phyloP scores from a whole-genome alignment of 2,329 filamentous ascomycete species.

The Daldinia sp. region DNA sequence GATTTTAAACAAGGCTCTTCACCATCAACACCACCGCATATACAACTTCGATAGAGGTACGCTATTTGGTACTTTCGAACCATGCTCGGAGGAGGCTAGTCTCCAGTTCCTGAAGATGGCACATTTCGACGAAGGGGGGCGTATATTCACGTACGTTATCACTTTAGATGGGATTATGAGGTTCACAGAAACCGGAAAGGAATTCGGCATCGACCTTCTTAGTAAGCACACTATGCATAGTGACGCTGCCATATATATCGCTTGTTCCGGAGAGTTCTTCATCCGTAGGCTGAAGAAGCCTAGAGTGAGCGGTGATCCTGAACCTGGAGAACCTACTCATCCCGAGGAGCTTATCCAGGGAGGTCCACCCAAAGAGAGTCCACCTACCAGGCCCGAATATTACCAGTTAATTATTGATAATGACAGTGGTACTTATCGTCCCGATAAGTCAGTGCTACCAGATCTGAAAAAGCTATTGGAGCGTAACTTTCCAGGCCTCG shows the following conservation, averaged over 20 bases:
- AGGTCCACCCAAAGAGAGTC: conserved; percentile 60
- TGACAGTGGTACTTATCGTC: conserved; percentile 92
- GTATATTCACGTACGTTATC: conserved; percentile 91
- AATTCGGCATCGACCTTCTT: conserved; percentile 92
- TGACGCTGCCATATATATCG: conserved; percentile 90
- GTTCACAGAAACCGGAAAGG: conserved; percentile 95
- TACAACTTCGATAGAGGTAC: conserved; percentile 89
- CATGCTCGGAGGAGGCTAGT: conserved; percentile 77
- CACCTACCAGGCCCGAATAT: conserved; percentile 62
- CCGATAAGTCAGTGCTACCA: conserved; percentile 81
- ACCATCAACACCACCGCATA: conserved; percentile 88
- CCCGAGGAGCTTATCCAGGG: conserved; percentile 60
- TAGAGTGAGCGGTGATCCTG: conserved; percentile 57
- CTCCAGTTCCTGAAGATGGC: conserved; percentile 86
- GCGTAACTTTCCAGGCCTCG: conserved; percentile 80
- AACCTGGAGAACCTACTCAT: conserved; percentile 63
- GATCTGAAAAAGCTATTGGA: conserved; percentile 77
- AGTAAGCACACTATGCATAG: conserved; percentile 98
- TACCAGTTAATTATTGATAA: conserved; percentile 97
- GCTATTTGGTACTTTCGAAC: conserved; percentile 74
- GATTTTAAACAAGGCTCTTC: conserved; percentile 84
- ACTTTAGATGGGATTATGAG: conserved; percentile 87
- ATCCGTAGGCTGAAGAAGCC: conserved; percentile 74
- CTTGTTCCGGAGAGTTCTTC: conserved; percentile 94
- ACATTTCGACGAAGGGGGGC: conserved; percentile 86